Conservation (phyloP, 2,329 filamentous ascomycete species). For the Apiospora kogelbergensis region DNA sequence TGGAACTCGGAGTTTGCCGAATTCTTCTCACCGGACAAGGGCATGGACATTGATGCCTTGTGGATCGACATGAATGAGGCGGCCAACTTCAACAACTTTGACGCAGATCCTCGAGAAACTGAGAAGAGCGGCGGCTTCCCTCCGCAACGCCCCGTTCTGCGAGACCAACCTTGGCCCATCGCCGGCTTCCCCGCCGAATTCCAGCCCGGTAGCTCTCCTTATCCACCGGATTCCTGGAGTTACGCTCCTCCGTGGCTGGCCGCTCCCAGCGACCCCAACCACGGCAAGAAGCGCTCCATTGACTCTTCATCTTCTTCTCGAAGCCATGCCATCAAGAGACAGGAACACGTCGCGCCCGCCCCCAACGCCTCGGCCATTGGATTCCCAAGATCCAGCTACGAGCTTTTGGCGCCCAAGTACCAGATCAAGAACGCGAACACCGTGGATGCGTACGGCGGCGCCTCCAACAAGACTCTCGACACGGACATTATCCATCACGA, state of each 20-base stretch:
- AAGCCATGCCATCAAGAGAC: background rate
- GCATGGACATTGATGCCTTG: conserved; percentile 74
- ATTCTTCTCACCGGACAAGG: conserved; percentile 64
- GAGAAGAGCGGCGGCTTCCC: conserved; percentile 44
- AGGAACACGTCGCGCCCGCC: background rate
- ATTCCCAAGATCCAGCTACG: background rate
- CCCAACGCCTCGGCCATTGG: background rate
- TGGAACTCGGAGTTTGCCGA: conserved; percentile 67
- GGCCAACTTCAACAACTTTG: conserved; percentile 33
- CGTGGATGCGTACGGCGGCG: conserved; percentile 51
- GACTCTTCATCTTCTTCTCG: background rate
- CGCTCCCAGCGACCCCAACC: background rate
- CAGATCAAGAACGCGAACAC: conserved; percentile 66
- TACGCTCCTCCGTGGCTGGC: background rate
- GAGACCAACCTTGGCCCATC: conserved; percentile 62
- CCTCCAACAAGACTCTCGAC: conserved; percentile 61
- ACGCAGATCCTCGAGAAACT: background rate
- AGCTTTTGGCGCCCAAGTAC: conserved; percentile 59
- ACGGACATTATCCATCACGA: conserved; percentile 69
- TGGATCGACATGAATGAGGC: conserved; percentile 74
- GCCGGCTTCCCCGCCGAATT: conserved; percentile 69
- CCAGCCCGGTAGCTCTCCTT: conserved; percentile 47
- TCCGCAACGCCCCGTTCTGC: conserved; percentile 61
- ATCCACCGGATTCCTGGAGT: background rate
- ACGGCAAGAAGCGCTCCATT: background rate